These are phyloP conservation scores for Claviceps sp. DNA, from an alignment of 2,329 filamentous ascomycete species.

Conservation along the genomic window DNA sequence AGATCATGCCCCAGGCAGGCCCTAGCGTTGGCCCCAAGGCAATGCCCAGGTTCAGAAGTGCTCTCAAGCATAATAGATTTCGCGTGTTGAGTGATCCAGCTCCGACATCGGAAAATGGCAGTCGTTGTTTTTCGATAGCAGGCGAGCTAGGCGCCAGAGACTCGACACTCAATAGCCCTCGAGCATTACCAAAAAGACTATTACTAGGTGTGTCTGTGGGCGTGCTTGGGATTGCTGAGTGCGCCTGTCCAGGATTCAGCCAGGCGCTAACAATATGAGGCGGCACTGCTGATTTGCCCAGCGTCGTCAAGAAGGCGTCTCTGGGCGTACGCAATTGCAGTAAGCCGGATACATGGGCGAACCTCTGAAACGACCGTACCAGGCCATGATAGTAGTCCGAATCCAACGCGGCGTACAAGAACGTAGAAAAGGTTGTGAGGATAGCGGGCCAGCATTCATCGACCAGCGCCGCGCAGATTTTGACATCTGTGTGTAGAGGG, in stretches of 20 bases:
- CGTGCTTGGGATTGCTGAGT: constrained; percentile 30
- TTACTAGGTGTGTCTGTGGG: constrained; percentile 31
- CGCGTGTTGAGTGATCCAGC: constrained; percentile 60
- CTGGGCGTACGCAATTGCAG: constrained; percentile 72
- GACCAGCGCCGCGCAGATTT: constrained; percentile 68
- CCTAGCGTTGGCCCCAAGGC: constrained; percentile 81
- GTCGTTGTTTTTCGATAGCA: constrained; percentile 43
- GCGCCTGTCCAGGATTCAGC: constrained; percentile 33
- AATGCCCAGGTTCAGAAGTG: constrained; percentile 88
- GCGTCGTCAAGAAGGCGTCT: constrained; percentile 86
- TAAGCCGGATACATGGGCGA: constrained; percentile 87
- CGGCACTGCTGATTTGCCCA: constrained; percentile 87
- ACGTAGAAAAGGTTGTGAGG: constrained; percentile 87
- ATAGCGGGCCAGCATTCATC: constrained; percentile 93
- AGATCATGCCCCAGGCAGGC: constrained; percentile 75
- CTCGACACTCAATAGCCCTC: constrained; percentile 61
- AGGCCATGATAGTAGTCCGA: constrained; percentile 87
- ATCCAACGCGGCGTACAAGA: constrained; percentile 82
- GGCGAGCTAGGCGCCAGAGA: constrained; percentile 46
- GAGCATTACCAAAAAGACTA: constrained; percentile 56
- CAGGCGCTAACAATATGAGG: constrained; percentile 57
- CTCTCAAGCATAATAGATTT: constrained; percentile 80
- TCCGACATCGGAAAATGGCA: constrained; percentile 42
- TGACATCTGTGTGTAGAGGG: constrained; percentile 55
- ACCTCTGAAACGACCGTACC: constrained; percentile 85